Evolutionary conservation across 768 basidiomycete species (phyloP).

Genomic region (Lentinula sp.): DNA sequence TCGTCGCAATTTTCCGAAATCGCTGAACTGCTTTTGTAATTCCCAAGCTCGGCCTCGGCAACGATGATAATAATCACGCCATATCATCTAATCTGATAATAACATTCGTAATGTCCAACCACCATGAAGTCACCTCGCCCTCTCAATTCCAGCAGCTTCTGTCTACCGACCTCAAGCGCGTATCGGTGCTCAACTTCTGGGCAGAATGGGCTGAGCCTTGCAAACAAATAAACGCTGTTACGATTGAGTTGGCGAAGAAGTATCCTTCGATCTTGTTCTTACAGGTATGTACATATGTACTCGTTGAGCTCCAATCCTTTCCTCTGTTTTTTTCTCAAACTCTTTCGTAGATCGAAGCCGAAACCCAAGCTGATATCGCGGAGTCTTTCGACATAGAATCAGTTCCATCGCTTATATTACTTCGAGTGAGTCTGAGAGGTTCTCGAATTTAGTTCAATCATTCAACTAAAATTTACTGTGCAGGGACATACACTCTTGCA

Average conservation of each 20-base stretch:
- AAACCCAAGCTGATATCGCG: conserved; percentile 72
- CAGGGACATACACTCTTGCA: conserved; percentile 87
- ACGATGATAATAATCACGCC: not conserved
- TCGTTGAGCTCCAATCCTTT: not conserved
- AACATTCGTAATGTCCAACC: conserved; percentile 19
- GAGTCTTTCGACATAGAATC: conserved; percentile 90
- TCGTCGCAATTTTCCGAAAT: too few relatives aligned
- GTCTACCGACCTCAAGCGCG: conserved; percentile 66
- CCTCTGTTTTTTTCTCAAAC: not conserved
- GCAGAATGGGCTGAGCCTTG: conserved; percentile 92
- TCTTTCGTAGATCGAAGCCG: conserved; percentile 67
- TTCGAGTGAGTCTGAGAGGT: conserved; percentile 51
- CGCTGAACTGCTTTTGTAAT: too few relatives aligned
- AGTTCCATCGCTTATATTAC: conserved; percentile 80
- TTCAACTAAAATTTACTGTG: not conserved
- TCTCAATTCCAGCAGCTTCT: conserved; percentile 71
- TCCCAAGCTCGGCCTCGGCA: not conserved
- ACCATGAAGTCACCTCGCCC: conserved; percentile 48
- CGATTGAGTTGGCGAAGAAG: conserved; percentile 66
- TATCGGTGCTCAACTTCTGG: conserved; percentile 93
- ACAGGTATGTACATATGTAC: conserved; percentile 38
- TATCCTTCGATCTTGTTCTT: conserved; percentile 67
- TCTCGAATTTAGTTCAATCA: too few relatives aligned
- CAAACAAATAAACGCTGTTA: conserved; percentile 79
- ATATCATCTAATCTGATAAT: conserved; percentile 7